These are phyloP conservation scores for Epichloe elymi DNA, from an alignment of 2,329 filamentous ascomycete species.

Conservation along the genomic window DNA sequence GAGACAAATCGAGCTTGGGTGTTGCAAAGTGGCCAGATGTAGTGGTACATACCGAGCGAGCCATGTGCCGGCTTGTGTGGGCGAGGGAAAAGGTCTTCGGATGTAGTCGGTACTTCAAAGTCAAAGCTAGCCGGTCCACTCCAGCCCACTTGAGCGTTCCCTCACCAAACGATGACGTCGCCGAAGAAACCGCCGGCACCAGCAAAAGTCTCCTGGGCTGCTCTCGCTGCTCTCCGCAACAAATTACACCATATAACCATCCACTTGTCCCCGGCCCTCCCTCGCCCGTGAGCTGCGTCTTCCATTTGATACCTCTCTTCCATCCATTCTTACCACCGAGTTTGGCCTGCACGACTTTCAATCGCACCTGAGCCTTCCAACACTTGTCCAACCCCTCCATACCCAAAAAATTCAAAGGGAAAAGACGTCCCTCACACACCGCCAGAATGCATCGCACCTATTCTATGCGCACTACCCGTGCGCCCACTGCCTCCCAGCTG, in stretches of 20 bases:
- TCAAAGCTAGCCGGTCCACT: neutral
- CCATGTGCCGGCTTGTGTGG: too few species aligned
- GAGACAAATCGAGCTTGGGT: neutral
- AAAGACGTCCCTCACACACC: slow-evolving; percentile 10
- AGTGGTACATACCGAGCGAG: too few species aligned
- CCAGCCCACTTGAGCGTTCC: neutral
- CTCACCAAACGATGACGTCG: slow-evolving; percentile 9
- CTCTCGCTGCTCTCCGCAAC: slow-evolving; percentile 3
- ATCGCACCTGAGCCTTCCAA: neutral
- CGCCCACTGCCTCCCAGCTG: slow-evolving; percentile 76
- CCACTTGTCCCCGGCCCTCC: slow-evolving; percentile 2
- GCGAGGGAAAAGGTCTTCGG: too few species aligned
- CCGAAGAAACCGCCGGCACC: slow-evolving; percentile 3
- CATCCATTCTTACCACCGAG: neutral
- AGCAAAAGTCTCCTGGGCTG: neutral
- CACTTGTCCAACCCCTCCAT: neutral
- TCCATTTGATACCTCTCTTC: neutral
- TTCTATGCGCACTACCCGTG: slow-evolving; percentile 94
- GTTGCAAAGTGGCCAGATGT: too few species aligned
- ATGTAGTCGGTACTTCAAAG: too few species aligned
- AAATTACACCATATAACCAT: slow-evolving; percentile 8
- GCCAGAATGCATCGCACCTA: slow-evolving; percentile 89
- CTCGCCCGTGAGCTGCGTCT: neutral
- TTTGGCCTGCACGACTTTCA: neutral
- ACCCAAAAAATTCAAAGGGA: slow-evolving; percentile 2